Evolutionary conservation across 2,329 filamentous ascomycete genomes (phyloP), one percentile per base, ranked within the genome.

Genomic region (Diplodia intermedia): DNA sequence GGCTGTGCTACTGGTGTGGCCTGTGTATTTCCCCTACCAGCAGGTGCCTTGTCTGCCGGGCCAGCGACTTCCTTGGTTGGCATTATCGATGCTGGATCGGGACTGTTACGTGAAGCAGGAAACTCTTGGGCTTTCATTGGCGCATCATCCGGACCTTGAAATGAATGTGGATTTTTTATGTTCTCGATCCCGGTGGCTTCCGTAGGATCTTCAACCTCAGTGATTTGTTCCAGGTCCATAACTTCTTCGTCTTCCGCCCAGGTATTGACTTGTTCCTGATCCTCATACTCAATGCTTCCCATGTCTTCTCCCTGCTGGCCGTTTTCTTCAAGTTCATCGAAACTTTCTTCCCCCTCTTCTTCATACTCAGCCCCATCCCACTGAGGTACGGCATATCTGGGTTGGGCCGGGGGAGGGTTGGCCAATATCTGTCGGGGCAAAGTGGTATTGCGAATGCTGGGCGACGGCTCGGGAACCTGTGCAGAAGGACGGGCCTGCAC

Each of bases 301-400:
- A 8, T 4, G 40, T 50, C 26, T 15, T 8, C 12, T 33, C 23
- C 26, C 6, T 33, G 40, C 4, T 31, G 23, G 3, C n/a, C 74
- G 56, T 77, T 63, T 1, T 76, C 62, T 15, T 72, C 60, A 38
- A 60, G 40, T 20, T 63, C 38, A 38, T 43, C 52, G 1, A 65
- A 60, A 36, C 53, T 71, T 68, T 55, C 71, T 23, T 33, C 57
- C 15, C 33, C 57, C 8, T 36, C 8, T 2, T 36, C 43, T 23
- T 50, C 31, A 29, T 33, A 26, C 4, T 23, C 40, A 8, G 33
- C 3, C 2, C 3, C 15, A 2, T 47, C n/a, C n/a, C 12, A 31
- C 12, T 36, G 11, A 38, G 29, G 40, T 9, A n/a, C 18, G 11
- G 12, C 5, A 20, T 38, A n/a, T 26, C 18, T 15, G 15, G 60